Conservation (phyloP, 345 rosid genomes). For the Hibiscus tridactylites region DNA sequence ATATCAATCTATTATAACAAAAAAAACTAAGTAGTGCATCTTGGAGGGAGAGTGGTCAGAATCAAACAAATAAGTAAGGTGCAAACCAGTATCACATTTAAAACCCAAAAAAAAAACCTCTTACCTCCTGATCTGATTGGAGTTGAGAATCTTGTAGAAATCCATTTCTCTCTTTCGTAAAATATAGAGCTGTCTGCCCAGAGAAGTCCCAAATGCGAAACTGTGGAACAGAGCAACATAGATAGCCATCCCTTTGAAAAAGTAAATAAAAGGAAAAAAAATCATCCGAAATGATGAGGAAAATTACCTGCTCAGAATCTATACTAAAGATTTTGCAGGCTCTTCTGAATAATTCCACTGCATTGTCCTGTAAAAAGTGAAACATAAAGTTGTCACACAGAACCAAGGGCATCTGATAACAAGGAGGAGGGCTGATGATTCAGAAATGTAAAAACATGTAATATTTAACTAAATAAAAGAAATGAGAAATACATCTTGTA, state of each 20-base stretch:
- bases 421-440: not conserved
- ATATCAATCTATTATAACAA: no score
- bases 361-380: constrained; percentile 55
- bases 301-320: constrained; percentile 71
- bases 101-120: constrained; percentile 14
- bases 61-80: not conserved
- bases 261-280: not conserved
- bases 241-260: constrained; percentile 2
- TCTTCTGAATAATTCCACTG: constrained; percentile 80
- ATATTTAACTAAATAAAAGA: not conserved
- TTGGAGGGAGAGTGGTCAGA: not conserved
- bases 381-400: not conserved
- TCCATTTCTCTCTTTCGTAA: constrained; percentile 44
- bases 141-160: constrained; percentile 47
- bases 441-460: constrained; percentile 4
- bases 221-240: constrained; percentile 40
- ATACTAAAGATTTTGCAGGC: constrained; percentile 87
- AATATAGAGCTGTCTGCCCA: constrained; percentile 59
- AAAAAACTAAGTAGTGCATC: not conserved
- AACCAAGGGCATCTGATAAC: constrained; percentile 4
- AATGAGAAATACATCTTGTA: constrained; percentile 3
- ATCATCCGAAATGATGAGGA: not conserved
- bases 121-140: constrained; percentile 77
- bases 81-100: constrained; percentile 1
- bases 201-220: constrained; percentile 90